Percentiles rank a stretch among this genome's conserved stretches.
Evolutionary conservation across 2,329 filamentous ascomycete genomes (phyloP).

Genomic region (Ophiostoma angusticollis): DNA sequence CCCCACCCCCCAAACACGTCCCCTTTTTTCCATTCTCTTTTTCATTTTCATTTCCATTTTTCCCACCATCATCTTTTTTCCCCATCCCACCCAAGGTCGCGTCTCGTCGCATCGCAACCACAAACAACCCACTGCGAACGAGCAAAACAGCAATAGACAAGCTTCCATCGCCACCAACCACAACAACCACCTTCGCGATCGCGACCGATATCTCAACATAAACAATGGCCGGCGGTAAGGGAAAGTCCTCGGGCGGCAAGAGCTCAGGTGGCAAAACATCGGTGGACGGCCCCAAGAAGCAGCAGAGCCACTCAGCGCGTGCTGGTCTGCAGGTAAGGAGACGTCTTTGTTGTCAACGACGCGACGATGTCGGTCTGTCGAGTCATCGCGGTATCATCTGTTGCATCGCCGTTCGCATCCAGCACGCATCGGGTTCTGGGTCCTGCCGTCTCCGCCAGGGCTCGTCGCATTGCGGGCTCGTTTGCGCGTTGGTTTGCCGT

Average conservation of each 20-base stretch:
- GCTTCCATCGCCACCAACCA: slow-evolving; percentile 13
- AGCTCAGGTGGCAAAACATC: slow-evolving; percentile 65
- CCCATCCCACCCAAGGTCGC: too few relatives aligned
- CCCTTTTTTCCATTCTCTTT: too few relatives aligned
- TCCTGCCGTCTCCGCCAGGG: too few relatives aligned
- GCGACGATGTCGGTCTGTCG: background rate
- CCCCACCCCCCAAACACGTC: too few relatives aligned
- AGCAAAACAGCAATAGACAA: too few relatives aligned
- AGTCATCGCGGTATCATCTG: too few relatives aligned
- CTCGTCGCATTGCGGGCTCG: too few relatives aligned
- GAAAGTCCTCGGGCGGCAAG: slow-evolving; percentile 85
- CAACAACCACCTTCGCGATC: background rate
- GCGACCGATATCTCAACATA: slow-evolving; percentile 8
- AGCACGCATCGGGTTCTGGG: too few relatives aligned
- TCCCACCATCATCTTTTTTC: background rate
- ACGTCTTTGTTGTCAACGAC: slow-evolving; percentile 5
- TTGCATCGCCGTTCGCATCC: too few relatives aligned
- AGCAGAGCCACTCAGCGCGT: slow-evolving; percentile 90
- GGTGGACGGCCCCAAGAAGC: slow-evolving; percentile 63
- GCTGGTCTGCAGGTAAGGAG: slow-evolving; percentile 82
- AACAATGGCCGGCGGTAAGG: slow-evolving; percentile 72
- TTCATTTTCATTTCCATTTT: background rate
- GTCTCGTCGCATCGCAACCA: too few relatives aligned
- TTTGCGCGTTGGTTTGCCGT: too few relatives aligned
- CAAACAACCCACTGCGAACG: too few relatives aligned